phyloP scores from a whole-genome alignment of 768 basidiomycete genomes.

The Pulveroboletus sp. region DNA sequence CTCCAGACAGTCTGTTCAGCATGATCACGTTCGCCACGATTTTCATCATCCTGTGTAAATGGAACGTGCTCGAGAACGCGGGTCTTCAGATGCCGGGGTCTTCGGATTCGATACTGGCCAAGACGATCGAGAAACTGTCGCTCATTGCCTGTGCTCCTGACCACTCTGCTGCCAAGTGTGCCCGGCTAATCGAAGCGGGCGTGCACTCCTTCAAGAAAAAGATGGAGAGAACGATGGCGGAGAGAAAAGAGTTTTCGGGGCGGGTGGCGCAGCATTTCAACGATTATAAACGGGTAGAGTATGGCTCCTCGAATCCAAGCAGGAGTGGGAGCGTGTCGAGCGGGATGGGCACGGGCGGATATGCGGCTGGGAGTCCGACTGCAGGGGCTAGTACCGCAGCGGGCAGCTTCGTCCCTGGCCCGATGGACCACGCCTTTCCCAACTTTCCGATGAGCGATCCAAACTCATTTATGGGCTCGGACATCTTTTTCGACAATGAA shows the following conservation, averaged over 20 bases:
- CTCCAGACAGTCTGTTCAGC: conserved; percentile 40
- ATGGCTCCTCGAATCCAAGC: conserved; percentile 15
- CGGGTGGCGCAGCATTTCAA: conserved; percentile 23
- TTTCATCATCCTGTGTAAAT: conserved; percentile 42
- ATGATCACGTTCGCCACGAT: conserved; percentile 44
- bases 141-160: conserved; percentile 36
- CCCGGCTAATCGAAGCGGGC: conserved; percentile 38
- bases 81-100: conserved; percentile 35
- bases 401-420: neutral
- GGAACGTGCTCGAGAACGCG: conserved; percentile 34
- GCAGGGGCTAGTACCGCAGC: neutral
- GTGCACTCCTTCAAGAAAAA: conserved; percentile 30
- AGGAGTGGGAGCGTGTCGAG: conserved; percentile 16
- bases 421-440: conserved; percentile 18
- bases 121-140: conserved; percentile 33
- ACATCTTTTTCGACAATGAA: conserved; percentile 40
- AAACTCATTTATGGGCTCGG: conserved; percentile 33
- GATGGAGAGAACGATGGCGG: conserved; percentile 21
- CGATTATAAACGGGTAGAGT: conserved; percentile 12
- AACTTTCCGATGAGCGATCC: conserved; percentile 25
- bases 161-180: conserved; percentile 39
- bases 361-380: conserved; percentile 7
- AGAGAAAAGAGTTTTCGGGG: conserved; percentile 17
- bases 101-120: conserved; percentile 36
- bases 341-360: conserved; percentile 15